A percentile compares a stretch with the other conserved stretches of the same genome.
Evolutionary conservation across 2,329 filamentous ascomycete genomes (phyloP).

Genomic region (Tolypocladium endophyticum): DNA sequence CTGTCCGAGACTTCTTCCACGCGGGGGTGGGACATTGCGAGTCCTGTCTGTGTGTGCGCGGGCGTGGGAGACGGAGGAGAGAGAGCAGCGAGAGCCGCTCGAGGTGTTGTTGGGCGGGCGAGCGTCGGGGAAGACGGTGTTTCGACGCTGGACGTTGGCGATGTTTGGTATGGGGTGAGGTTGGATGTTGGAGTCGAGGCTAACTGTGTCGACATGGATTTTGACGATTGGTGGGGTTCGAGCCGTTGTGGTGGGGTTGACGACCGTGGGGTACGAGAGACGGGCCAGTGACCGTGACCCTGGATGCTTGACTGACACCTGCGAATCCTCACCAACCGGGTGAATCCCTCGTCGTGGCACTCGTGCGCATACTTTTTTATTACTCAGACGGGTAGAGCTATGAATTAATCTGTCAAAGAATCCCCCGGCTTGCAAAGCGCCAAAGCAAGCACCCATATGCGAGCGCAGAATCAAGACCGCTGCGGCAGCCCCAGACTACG

Average conservation of each 20-base stretch:
- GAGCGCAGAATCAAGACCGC: neutral
- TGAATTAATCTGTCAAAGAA: too few relatives aligned
- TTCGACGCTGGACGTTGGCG: neutral
- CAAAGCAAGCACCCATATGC: neutral
- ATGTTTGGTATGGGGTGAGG: neutral
- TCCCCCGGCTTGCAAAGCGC: neutral
- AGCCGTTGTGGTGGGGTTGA: neutral
- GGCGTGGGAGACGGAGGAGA: neutral
- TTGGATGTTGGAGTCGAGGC: neutral
- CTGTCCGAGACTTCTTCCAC: slow-evolving; percentile 89
- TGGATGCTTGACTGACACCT: neutral
- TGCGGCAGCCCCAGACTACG: neutral
- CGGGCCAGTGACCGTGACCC: neutral
- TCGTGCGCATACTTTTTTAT: too few relatives aligned
- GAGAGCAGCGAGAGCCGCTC: neutral
- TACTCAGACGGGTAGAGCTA: neutral
- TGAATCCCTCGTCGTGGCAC: neutral
- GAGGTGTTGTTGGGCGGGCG: neutral
- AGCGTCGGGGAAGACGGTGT: neutral
- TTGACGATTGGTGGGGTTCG: neutral
- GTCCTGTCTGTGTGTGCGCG: neutral
- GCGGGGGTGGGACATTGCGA: slow-evolving; percentile 68
- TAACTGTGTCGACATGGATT: neutral
- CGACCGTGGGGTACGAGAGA: neutral
- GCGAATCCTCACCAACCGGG: neutral